These are phyloP conservation scores for Phyllosticta citriasiana DNA, from an alignment of 2,329 filamentous ascomycete species.

Conservation along the genomic window DNA sequence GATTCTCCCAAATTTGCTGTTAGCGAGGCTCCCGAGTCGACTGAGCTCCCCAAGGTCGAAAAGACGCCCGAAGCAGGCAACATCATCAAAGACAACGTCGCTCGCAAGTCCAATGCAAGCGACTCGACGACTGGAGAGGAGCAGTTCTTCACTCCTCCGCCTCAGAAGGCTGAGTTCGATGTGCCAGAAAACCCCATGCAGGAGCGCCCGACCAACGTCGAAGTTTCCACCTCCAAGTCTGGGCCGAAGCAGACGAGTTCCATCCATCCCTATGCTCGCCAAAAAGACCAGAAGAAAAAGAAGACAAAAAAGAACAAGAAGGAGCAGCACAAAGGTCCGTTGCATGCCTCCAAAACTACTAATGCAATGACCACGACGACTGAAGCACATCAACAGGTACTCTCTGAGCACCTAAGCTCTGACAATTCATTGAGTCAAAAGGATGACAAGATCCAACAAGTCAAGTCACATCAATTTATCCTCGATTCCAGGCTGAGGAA, in stretches of 20 bases:
- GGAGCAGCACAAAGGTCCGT: not conserved
- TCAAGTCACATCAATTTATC: not conserved
- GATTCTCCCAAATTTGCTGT: not conserved
- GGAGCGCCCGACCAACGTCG: not conserved
- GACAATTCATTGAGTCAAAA: not conserved
- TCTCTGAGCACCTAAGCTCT: not conserved
- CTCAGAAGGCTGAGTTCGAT: not conserved
- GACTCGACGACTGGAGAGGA: not conserved
- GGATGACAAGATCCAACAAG: not conserved
- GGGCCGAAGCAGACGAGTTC: not conserved
- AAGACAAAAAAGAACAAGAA: constrained; percentile 2
- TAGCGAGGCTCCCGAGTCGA: not conserved
- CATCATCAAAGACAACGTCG: not conserved
- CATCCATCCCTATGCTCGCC: constrained; percentile 3
- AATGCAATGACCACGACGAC: not conserved
- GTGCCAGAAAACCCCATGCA: not conserved
- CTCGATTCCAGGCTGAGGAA: not conserved
- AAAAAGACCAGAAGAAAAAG: constrained; percentile 4
- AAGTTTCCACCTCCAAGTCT: constrained; percentile 12
- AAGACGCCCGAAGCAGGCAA: not conserved
- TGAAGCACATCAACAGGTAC: not conserved
- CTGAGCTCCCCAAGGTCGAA: not conserved
- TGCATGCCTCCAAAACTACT: not conserved
- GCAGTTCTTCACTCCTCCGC: not conserved
- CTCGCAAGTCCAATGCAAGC: not conserved